Evolutionary conservation across 2,329 filamentous ascomycete species (phyloP).

Genomic region (Peltaster fructicola): DNA sequence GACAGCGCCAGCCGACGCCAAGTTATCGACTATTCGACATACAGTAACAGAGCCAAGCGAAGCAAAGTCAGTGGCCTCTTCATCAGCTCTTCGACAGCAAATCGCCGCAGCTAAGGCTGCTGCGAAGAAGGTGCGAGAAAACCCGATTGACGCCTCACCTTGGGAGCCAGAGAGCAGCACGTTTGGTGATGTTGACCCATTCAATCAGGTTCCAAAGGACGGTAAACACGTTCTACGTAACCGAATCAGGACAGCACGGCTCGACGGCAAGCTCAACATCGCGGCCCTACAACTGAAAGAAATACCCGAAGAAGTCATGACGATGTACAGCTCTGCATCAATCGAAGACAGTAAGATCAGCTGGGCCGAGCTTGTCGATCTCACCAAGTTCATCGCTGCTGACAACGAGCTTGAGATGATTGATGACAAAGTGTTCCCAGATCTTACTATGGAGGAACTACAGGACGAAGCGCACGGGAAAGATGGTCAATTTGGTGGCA

Average conservation of each 20-base stretch:
- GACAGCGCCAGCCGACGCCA: conserved; percentile 1
- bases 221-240: conserved; percentile 52
- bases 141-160: conserved; percentile 9
- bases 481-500: conserved; percentile 61
- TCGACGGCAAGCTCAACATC: conserved; percentile 72
- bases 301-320: conserved; percentile 66
- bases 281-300: conserved; percentile 63
- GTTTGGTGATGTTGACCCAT: conserved; percentile 29
- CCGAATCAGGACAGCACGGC: conserved; percentile 54
- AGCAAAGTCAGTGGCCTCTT: conserved; percentile 43
- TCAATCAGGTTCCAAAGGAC: conserved; percentile 46
- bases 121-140: conserved; percentile 23
- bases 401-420: conserved; percentile 74
- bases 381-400: conserved; percentile 67
- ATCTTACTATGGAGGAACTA: conserved; percentile 36
- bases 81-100: conserved; percentile 65
- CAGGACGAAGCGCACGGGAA: conserved; percentile 47
- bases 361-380: conserved; percentile 85
- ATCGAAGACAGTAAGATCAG: conserved; percentile 44
- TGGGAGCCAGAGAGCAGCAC: conserved; percentile 3
- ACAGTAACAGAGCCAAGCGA: not conserved
- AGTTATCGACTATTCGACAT: not conserved
- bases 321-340: conserved; percentile 73
- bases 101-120: conserved; percentile 87
- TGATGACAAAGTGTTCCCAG: conserved; percentile 61